Percentiles rank a stretch among this genome's conserved stretches.
Conservation (phyloP, 164 flowering plant species). For the Tetracentron sinense region DNA sequence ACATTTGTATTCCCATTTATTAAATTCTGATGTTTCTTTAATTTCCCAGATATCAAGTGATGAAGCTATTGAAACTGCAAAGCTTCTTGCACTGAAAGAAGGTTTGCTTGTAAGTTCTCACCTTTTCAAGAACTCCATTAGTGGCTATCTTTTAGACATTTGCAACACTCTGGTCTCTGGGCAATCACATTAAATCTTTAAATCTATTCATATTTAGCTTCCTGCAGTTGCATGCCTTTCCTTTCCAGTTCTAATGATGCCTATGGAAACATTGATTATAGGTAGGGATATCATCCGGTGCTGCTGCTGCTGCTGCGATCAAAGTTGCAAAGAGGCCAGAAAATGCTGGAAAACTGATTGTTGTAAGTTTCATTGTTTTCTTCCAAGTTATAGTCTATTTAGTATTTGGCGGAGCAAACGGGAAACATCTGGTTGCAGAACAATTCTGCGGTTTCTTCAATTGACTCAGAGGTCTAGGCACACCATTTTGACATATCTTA, state of each 20-base stretch:
- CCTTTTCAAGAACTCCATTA: neutral
- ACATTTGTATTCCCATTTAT: neutral
- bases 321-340: slow-evolving; percentile 66
- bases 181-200: neutral
- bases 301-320: slow-evolving; percentile 66
- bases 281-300: slow-evolving; percentile 74
- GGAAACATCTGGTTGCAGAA: neutral
- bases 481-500: no score
- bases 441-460: no score
- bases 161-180: neutral
- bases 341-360: slow-evolving; percentile 70
- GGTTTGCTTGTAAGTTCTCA: slow-evolving; percentile 43
- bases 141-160: neutral
- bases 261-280: slow-evolving; percentile 7
- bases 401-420: no score
- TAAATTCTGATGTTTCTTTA: neutral
- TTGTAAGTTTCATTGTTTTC: slow-evolving; percentile 27
- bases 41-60: slow-evolving; percentile 49
- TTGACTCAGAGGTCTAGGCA: no score
- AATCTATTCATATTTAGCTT: neutral
- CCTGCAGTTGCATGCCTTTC: neutral
- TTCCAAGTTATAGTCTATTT: neutral
- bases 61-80: slow-evolving; percentile 49
- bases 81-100: slow-evolving; percentile 57
- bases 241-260: neutral